Conservation (phyloP, 164 flowering plant genomes). For the grape (Vitis vinifera) region DNA sequence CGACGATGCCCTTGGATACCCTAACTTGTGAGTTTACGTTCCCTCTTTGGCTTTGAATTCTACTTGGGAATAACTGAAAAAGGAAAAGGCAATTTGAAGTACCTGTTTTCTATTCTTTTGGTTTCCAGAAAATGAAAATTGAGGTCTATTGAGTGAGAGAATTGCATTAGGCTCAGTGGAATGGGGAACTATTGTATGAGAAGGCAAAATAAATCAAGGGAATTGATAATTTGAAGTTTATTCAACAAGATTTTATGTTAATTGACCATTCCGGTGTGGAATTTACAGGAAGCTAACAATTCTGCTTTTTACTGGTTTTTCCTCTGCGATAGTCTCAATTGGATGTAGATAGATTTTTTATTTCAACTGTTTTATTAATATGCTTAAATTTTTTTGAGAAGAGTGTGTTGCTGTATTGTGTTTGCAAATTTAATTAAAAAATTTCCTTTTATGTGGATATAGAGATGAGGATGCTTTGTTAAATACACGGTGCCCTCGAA, state of each 20-base stretch:
- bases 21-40: conserved; percentile 55
- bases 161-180: too few species aligned
- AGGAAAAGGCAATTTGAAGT: too few species aligned
- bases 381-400: background rate
- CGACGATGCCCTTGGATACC: conserved; percentile 77
- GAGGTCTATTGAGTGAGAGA: too few species aligned
- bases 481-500: conserved; percentile 83
- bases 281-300: too few species aligned
- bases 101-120: too few species aligned
- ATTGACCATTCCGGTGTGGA: background rate
- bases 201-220: too few species aligned
- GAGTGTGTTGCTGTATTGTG: background rate
- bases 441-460: conserved; percentile 4
- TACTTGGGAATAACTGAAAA: background rate
- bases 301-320: too few species aligned
- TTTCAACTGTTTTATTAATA: background rate
- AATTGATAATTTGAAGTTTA: background rate
- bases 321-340: too few species aligned
- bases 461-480: conserved; percentile 90
- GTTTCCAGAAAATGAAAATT: too few species aligned
- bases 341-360: too few species aligned
- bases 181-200: too few species aligned
- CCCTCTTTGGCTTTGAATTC: background rate
- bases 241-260: conserved; percentile 4
- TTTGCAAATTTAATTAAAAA: background rate